These are phyloP conservation scores for Pelargonium citronellum DNA, from an alignment of 441 rosid genomes.

Conservation along the genomic window DNA sequence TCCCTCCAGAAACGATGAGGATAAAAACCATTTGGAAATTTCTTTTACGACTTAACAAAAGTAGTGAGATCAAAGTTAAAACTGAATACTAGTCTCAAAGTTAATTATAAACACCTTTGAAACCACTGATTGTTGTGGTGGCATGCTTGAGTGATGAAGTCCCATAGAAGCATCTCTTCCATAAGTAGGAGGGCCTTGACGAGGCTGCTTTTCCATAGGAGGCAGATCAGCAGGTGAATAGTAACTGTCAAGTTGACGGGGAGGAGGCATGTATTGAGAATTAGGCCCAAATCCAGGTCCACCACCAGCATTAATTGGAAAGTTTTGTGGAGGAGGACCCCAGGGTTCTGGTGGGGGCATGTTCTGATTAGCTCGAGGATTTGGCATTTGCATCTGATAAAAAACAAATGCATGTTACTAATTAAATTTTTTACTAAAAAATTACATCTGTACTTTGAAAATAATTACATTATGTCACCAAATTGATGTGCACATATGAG, in stretches of 20 bases:
- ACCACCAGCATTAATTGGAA: slow-evolving; percentile 21
- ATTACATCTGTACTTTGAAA: too few species aligned
- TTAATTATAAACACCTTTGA: slow-evolving; percentile 21
- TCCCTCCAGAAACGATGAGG: too few species aligned
- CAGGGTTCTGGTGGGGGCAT: slow-evolving; percentile 26
- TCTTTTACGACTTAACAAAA: neutral
- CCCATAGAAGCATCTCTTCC: slow-evolving; percentile 30
- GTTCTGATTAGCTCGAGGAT: slow-evolving; percentile 21
- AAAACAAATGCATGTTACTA: neutral
- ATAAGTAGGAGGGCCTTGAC: slow-evolving; percentile 26
- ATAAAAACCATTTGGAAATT: neutral
- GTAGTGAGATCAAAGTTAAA: neutral
- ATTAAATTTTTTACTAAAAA: neutral
- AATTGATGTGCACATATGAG: too few species aligned
- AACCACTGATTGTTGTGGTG: slow-evolving; percentile 24
- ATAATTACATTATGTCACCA: too few species aligned
- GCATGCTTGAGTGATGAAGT: slow-evolving; percentile 20
- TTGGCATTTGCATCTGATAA: slow-evolving; percentile 30
- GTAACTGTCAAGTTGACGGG: slow-evolving; percentile 27
- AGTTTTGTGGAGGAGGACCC: slow-evolving; percentile 28
- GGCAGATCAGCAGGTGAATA: slow-evolving; percentile 28
- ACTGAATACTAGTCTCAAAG: neutral
- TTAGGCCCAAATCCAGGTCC: slow-evolving; percentile 25
- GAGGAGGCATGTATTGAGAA: slow-evolving; percentile 27
- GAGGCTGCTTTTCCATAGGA: slow-evolving; percentile 25